Conservation (phyloP, 768 basidiomycete genomes). For the Leccinum subtestaceum region DNA sequence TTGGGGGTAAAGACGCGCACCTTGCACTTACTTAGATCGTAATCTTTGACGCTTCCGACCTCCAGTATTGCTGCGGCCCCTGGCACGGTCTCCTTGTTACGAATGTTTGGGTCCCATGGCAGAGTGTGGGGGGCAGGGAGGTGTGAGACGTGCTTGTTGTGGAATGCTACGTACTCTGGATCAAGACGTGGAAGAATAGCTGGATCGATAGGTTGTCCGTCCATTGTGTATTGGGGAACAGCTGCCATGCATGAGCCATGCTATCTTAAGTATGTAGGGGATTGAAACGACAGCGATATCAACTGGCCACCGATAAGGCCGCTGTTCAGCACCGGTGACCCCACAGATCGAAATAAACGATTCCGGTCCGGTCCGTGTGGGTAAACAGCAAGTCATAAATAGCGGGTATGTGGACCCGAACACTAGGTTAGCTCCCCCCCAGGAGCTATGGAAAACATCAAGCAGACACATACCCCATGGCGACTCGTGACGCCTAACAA, state of each 20-base stretch:
- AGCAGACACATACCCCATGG: slow-evolving; percentile 49
- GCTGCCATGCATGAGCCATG: background rate
- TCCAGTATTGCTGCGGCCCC: slow-evolving; percentile 55
- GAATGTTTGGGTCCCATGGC: slow-evolving; percentile 60
- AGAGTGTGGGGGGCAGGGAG: slow-evolving; percentile 51
- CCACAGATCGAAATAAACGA: slow-evolving; percentile 1
- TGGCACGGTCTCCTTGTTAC: slow-evolving; percentile 50
- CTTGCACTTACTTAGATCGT: slow-evolving; percentile 47
- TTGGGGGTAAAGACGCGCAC: slow-evolving; percentile 64
- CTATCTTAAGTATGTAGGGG: slow-evolving; percentile 13
- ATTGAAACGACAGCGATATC: background rate
- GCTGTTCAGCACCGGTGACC: background rate
- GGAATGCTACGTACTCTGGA: slow-evolving; percentile 64
- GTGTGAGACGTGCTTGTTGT: slow-evolving; percentile 48
- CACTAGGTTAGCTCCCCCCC: background rate
- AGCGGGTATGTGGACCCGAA: background rate
- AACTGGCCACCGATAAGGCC: background rate
- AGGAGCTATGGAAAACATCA: slow-evolving; percentile 21
- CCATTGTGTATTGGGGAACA: slow-evolving; percentile 15
- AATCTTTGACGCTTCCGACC: slow-evolving; percentile 56
- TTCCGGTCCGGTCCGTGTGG: slow-evolving; percentile 6
- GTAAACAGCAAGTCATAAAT: slow-evolving; percentile 4
- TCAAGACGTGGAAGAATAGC: slow-evolving; percentile 56
- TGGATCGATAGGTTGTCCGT: slow-evolving; percentile 55
- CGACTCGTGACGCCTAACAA: slow-evolving; percentile 44